Conservation (phyloP, 2,329 filamentous ascomycete genomes). For the Colletotrichum euphorbiae region DNA sequence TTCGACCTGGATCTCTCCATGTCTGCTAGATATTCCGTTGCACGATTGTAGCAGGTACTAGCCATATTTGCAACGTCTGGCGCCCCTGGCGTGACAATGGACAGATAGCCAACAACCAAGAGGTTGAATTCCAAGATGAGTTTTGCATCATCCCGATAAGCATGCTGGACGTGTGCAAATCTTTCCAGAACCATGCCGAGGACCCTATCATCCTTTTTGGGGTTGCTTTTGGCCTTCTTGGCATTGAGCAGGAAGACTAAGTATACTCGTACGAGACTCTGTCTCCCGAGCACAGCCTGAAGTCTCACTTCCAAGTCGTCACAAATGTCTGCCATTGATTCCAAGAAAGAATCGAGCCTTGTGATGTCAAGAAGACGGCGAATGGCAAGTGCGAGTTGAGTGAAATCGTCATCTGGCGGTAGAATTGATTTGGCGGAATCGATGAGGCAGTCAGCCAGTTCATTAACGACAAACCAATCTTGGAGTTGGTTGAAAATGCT, state of each 20-base stretch:
- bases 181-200: neutral
- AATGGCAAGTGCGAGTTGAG: neutral
- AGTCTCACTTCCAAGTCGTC: slow-evolving; percentile 11
- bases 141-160: neutral
- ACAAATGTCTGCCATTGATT: slow-evolving; percentile 8
- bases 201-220: slow-evolving; percentile 1
- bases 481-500: slow-evolving; percentile 20
- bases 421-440: neutral
- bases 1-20: neutral
- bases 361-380: slow-evolving; percentile 5
- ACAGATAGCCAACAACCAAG: slow-evolving; percentile 18
- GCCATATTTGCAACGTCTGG: slow-evolving; percentile 19
- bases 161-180: neutral
- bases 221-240: slow-evolving; percentile 15
- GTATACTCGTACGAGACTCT: slow-evolving; percentile 17
- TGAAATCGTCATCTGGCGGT: slow-evolving; percentile 4
- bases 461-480: neutral
- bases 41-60: slow-evolving; percentile 1
- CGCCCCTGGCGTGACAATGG: slow-evolving; percentile 6
- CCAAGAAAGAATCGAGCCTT: neutral
- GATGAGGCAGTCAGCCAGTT: neutral
- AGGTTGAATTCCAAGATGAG: slow-evolving; percentile 22
- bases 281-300: neutral
- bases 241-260: slow-evolving; percentile 24
- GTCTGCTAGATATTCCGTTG: neutral